These are phyloP conservation scores for Penicillium subrubescens DNA, from an alignment of 495 filamentous ascomycete genomes.

Conservation along the genomic window DNA sequence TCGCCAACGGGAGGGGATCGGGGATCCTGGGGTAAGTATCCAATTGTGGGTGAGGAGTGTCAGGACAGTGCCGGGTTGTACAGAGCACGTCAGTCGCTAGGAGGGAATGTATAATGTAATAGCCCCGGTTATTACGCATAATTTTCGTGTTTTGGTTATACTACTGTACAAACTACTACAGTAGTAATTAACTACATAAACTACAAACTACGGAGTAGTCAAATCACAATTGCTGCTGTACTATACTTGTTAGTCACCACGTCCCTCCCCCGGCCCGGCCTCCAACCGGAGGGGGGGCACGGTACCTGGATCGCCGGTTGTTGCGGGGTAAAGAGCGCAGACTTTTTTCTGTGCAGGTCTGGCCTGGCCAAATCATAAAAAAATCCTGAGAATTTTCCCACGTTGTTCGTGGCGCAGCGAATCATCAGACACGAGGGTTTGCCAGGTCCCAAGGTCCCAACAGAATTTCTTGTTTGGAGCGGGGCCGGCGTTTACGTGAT, in stretches of 20 bases:
- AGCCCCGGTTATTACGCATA: conserved; percentile 14
- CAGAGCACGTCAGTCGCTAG: neutral
- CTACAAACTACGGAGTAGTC: too few species aligned
- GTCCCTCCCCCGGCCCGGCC: conserved; percentile 21
- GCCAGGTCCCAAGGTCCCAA: conserved; percentile 5
- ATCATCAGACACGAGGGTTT: conserved; percentile 7
- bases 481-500: conserved; percentile 32
- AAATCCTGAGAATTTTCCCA: neutral
- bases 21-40: conserved; percentile 2
- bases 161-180: too few species aligned
- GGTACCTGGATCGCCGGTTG: conserved; percentile 32
- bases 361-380: neutral
- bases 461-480: conserved; percentile 9
- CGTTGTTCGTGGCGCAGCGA: conserved; percentile 1
- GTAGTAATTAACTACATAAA: too few species aligned
- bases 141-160: neutral
- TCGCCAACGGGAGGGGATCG: neutral
- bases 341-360: neutral
- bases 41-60: conserved; percentile 4
- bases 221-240: too few species aligned
- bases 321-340: conserved; percentile 25
- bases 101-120: conserved; percentile 3
- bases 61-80: neutral
- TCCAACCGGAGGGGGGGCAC: conserved; percentile 22
- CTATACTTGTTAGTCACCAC: too few species aligned